Evolutionary conservation across 345 rosid genomes (phyloP).

Genomic region (Linum lewisii): DNA sequence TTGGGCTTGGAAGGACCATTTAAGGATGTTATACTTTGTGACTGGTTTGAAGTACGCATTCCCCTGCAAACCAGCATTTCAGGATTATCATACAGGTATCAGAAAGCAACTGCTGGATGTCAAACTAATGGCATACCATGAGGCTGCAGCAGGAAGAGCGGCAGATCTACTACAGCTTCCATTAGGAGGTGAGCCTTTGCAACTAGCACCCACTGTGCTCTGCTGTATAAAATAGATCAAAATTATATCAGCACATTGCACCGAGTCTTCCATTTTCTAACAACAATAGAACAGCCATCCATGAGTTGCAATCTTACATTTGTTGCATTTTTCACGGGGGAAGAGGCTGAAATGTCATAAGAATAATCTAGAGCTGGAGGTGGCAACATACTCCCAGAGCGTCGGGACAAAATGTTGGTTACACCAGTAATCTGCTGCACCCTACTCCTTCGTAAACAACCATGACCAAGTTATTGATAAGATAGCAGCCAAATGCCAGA

Average conservation of each 20-base stretch:
- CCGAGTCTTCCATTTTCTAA: neutral
- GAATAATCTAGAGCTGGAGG: conserved; percentile 16
- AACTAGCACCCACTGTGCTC: neutral
- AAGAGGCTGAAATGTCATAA: conserved; percentile 9
- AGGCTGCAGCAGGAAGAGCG: conserved; percentile 15
- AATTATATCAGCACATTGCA: neutral
- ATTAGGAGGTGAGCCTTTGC: conserved; percentile 1
- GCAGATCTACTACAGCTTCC: conserved; percentile 10
- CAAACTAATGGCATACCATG: conserved; percentile 15
- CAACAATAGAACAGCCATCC: neutral
- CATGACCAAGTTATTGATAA: neutral
- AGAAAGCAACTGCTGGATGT: neutral
- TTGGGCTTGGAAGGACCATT: conserved; percentile 48
- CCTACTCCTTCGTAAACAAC: conserved; percentile 19
- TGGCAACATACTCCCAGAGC: conserved; percentile 21
- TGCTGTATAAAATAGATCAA: conserved; percentile 6
- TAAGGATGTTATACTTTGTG: conserved; percentile 24
- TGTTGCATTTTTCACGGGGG: conserved; percentile 3
- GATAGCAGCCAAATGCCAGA: neutral
- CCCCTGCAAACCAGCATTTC: conserved; percentile 35
- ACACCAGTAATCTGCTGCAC: conserved; percentile 20
- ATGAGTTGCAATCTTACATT: conserved; percentile 13
- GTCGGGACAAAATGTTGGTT: conserved; percentile 17
- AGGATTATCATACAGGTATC: neutral
- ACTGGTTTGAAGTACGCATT: conserved; percentile 43